Percentiles rank a stretch among this genome's conserved stretches.
These are phyloP conservation scores for Fusarium vanettenii DNA, from an alignment of 2,329 filamentous ascomycete genomes.

Conservation along the genomic window DNA sequence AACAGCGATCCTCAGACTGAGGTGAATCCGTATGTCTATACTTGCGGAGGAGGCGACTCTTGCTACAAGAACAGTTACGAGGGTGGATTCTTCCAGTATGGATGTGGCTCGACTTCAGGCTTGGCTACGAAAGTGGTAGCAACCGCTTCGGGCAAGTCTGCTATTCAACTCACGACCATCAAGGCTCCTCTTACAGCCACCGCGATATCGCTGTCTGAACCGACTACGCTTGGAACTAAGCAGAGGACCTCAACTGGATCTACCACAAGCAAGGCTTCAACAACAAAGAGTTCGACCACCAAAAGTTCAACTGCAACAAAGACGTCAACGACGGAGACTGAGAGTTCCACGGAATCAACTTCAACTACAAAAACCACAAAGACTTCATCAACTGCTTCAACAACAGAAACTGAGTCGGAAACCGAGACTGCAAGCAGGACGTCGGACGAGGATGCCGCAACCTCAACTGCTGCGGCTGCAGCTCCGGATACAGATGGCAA, in stretches of 20 bases:
- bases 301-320: constrained; percentile 12
- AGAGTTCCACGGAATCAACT: constrained; percentile 14
- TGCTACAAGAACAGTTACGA: constrained; percentile 68
- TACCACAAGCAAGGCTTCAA: constrained; percentile 16
- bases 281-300: constrained; percentile 7
- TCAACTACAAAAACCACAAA: constrained; percentile 6
- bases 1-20: constrained; percentile 62
- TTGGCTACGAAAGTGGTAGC: constrained; percentile 62
- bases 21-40: constrained; percentile 67
- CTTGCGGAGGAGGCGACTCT: constrained; percentile 61
- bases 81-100: constrained; percentile 67
- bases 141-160: constrained; percentile 55
- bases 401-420: constrained; percentile 22
- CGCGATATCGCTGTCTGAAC: constrained; percentile 52
- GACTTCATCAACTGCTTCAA: constrained; percentile 23
- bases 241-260: constrained; percentile 20
- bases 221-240: constrained; percentile 54
- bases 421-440: constrained; percentile 22
- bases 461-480: constrained; percentile 34
- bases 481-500: constrained; percentile 45
- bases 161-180: constrained; percentile 52
- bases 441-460: constrained; percentile 23
- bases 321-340: constrained; percentile 16
- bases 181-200: constrained; percentile 55
- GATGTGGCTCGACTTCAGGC: constrained; percentile 62